Evolutionary conservation across 2,329 filamentous ascomycete genomes (phyloP).

Genomic region (Penicillium psychrosexuale): DNA sequence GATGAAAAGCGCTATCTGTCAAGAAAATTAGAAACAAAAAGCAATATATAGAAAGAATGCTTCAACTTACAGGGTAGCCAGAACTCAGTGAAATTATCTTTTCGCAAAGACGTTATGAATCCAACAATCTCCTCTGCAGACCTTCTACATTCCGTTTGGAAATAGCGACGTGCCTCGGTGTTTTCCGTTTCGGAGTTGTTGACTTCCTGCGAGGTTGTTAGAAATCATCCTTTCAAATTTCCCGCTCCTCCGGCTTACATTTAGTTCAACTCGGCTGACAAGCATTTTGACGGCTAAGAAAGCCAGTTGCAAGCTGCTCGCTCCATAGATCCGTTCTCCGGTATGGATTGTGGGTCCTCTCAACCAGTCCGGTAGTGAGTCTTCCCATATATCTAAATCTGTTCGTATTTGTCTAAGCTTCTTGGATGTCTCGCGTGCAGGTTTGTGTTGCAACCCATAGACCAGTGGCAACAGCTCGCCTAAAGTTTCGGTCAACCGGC

Average conservation of each 20-base stretch:
- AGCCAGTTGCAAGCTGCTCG: conserved; percentile 45
- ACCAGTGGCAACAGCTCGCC: conserved; percentile 47
- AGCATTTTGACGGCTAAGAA: conserved; percentile 49
- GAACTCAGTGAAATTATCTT: conserved; percentile 51
- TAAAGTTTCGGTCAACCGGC: conserved; percentile 48
- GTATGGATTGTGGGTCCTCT: conserved; percentile 33
- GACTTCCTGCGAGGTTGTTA: conserved; percentile 36
- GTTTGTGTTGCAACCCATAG: conserved; percentile 45
- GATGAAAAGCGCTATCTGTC: conserved; percentile 50
- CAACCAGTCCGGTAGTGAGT: conserved; percentile 45
- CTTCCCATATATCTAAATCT: conserved; percentile 47
- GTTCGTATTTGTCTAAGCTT: conserved; percentile 46
- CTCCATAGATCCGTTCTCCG: conserved; percentile 38
- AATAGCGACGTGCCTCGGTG: conserved; percentile 49
- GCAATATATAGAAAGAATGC: not conserved
- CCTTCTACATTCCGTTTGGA: conserved; percentile 46
- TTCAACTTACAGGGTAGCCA: conserved; percentile 48
- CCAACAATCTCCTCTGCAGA: conserved; percentile 49
- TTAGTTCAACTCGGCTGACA: conserved; percentile 46
- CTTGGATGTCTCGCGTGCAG: conserved; percentile 44
- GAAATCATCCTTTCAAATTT: not conserved
- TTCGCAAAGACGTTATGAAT: conserved; percentile 48
- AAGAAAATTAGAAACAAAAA: conserved; percentile 7
- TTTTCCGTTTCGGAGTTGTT: conserved; percentile 44
- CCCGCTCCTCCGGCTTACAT: conserved; percentile 33